phyloP scores from a whole-genome alignment of 768 basidiomycete genomes.

The Rhizopogon rudus region DNA sequence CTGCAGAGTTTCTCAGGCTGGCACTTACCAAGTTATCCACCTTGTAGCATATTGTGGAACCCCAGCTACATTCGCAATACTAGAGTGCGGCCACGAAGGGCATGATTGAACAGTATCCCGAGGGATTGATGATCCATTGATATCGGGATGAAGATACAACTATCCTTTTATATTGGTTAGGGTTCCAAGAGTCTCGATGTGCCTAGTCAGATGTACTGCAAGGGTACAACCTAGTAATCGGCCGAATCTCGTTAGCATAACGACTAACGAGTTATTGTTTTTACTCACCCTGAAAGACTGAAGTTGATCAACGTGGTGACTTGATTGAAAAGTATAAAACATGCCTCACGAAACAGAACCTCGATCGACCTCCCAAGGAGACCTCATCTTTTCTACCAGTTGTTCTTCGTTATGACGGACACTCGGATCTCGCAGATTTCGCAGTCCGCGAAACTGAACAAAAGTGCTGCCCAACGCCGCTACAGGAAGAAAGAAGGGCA shows the following conservation, averaged over 20 bases:
- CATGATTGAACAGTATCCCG: too few species aligned
- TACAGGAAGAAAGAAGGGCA: conserved; percentile 1
- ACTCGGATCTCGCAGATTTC: background rate
- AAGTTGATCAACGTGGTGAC: background rate
- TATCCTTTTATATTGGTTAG: too few species aligned
- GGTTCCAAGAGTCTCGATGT: too few species aligned
- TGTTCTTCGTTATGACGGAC: background rate
- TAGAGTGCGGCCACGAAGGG: background rate
- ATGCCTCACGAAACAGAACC: background rate
- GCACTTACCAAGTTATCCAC: background rate
- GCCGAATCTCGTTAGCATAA: background rate
- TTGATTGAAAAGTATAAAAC: background rate
- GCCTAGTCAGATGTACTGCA: background rate
- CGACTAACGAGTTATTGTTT: background rate
- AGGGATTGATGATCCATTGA: background rate
- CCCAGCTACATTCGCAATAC: too few species aligned
- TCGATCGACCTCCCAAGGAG: background rate
- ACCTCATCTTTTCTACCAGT: background rate
- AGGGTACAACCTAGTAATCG: background rate
- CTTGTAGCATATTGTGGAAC: too few species aligned
- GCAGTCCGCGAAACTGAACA: background rate
- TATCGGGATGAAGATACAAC: background rate
- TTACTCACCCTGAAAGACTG: background rate
- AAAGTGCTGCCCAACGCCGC: background rate
- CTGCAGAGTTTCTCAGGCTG: too few species aligned